Percentiles rank a stretch among this genome's conserved stretches.
phyloP scores from a whole-genome alignment of 768 basidiomycete genomes.

The Lentinula sp. region DNA sequence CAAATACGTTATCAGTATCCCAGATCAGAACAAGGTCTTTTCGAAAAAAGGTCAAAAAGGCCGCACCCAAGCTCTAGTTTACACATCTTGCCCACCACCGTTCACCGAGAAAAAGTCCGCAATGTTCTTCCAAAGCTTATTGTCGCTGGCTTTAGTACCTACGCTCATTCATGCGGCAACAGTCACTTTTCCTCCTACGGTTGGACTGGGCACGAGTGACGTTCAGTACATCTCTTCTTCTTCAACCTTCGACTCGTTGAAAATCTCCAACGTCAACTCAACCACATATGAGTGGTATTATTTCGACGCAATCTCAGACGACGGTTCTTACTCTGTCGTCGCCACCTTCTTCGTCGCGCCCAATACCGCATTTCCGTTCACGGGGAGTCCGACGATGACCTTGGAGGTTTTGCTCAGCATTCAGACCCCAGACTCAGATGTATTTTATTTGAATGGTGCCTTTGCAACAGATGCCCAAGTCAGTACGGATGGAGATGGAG shows the following conservation, averaged over 20 bases:
- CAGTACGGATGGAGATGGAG: not conserved
- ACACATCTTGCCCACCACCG: not conserved
- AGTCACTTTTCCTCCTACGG: not conserved
- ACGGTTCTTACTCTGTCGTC: constrained; percentile 10
- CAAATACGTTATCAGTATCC: not conserved
- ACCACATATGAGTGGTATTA: constrained; percentile 17
- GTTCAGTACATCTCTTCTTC: not conserved
- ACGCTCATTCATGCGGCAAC: not conserved
- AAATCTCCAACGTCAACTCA: constrained; percentile 11
- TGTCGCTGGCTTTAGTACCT: not conserved
- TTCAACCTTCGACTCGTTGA: constrained; percentile 8
- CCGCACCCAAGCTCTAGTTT: not conserved
- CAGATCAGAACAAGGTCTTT: not conserved
- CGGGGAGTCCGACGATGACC: not conserved
- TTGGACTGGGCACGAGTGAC: not conserved
- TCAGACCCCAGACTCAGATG: constrained; percentile 9
- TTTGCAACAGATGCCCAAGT: constrained; percentile 7
- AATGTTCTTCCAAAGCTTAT: not conserved
- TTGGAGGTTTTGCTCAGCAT: constrained; percentile 7
- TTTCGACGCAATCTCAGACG: constrained; percentile 15
- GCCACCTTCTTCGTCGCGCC: constrained; percentile 12
- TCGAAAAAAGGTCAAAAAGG: not conserved
- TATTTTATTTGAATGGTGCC: not conserved
- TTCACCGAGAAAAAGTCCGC: not conserved
- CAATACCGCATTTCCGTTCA: constrained; percentile 8